Evolutionary conservation across 1,139 yeast species (phyloP).

Genomic region (Suhomyces taliae): DNA sequence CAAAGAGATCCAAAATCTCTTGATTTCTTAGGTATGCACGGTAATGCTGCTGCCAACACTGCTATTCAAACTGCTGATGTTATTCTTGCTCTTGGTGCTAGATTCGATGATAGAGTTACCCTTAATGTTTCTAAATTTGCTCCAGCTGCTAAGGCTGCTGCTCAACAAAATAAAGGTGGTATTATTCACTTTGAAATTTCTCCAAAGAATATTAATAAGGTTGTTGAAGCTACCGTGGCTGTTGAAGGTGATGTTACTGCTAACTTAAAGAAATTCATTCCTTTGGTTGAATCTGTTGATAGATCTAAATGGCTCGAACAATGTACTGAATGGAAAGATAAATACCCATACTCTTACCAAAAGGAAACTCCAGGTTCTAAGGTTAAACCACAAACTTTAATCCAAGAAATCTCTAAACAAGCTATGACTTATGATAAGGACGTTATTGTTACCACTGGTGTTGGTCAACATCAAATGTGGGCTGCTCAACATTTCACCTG

Average conservation of each 20-base stretch:
- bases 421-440: conserved; percentile 67
- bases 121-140: conserved; percentile 85
- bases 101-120: conserved; percentile 98
- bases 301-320: conserved; percentile 80
- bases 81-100: conserved; percentile 91
- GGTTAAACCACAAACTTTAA: conserved; percentile 92
- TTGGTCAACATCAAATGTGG: conserved; percentile 99
- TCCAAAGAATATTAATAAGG: conserved; percentile 96
- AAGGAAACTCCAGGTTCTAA: conserved; percentile 73
- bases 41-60: conserved; percentile 90
- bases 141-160: conserved; percentile 89
- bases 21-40: conserved; percentile 99
- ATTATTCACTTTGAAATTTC: conserved; percentile 93
- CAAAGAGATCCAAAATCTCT: conserved; percentile 87
- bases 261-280: conserved; percentile 72
- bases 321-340: conserved; percentile 77
- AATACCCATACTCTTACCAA: conserved; percentile 83
- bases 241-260: conserved; percentile 92
- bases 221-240: conserved; percentile 95
- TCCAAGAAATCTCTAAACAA: conserved; percentile 73
- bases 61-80: conserved; percentile 94
- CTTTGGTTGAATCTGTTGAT: conserved; percentile 60
- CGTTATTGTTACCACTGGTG: conserved; percentile 93
- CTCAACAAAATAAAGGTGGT: conserved; percentile 88
- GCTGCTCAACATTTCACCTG: conserved; percentile 97